A percentile compares a stretch with the other conserved stretches of the same genome.
Evolutionary conservation across 2,329 filamentous ascomycete species (phyloP).

Genomic region (Stemphylium beticola): DNA sequence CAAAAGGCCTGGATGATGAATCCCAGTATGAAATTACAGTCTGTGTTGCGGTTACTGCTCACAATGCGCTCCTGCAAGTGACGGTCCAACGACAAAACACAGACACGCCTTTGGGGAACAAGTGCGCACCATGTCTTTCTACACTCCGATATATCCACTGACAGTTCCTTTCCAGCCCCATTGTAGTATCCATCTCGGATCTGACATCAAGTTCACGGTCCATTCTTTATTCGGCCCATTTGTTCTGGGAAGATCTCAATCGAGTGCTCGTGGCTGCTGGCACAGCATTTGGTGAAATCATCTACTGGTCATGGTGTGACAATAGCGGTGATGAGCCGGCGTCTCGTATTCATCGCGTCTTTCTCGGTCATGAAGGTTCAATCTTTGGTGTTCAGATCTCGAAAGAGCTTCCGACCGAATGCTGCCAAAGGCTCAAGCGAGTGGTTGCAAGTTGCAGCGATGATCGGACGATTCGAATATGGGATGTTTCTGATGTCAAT

Average conservation of each 20-base stretch:
- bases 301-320: constrained; percentile 80
- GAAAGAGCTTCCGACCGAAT: constrained; percentile 21
- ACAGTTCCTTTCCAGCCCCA: constrained; percentile 8
- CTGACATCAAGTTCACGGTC: constrained; percentile 73
- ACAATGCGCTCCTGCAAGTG: constrained; percentile 77
- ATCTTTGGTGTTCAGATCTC: constrained; percentile 91
- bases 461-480: constrained; percentile 85
- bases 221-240: constrained; percentile 84
- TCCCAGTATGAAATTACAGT: constrained; percentile 4
- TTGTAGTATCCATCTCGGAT: constrained; percentile 52
- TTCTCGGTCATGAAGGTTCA: constrained; percentile 83
- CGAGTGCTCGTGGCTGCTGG: constrained; percentile 80
- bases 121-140: constrained; percentile 3
- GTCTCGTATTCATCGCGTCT: constrained; percentile 60
- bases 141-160: neutral
- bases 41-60: constrained; percentile 70
- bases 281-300: constrained; percentile 92
- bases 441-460: constrained; percentile 94
- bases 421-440: constrained; percentile 55
- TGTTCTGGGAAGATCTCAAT: constrained; percentile 65
- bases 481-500: constrained; percentile 72
- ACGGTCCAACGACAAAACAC: constrained; percentile 21
- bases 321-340: constrained; percentile 12
- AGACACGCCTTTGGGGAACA: neutral
- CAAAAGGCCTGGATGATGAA: constrained; percentile 16